A percentile compares a stretch with the other conserved stretches of the same genome.
Conservation (phyloP, 2,329 filamentous ascomycete species). For the Paraconiothyrium sp. region DNA sequence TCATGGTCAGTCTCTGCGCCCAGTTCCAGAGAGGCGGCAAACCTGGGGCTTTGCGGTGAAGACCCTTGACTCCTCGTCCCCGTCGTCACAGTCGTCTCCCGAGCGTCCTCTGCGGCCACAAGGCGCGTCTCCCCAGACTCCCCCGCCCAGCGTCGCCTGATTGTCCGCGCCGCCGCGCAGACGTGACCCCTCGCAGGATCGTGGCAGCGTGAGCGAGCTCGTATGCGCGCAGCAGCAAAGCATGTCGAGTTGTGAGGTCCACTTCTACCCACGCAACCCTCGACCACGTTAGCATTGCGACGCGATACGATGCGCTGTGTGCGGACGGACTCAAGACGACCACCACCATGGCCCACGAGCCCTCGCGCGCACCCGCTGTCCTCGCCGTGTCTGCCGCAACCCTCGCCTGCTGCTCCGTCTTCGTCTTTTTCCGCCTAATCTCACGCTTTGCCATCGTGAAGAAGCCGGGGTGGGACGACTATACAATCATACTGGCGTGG, state of each 20-base stretch:
- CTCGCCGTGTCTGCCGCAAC: slow-evolving; percentile 76
- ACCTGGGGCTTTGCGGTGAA: slow-evolving; percentile 12
- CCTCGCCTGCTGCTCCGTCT: slow-evolving; percentile 74
- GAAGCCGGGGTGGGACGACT: slow-evolving; percentile 79
- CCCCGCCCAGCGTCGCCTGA: not conserved
- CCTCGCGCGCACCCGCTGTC: slow-evolving; percentile 56
- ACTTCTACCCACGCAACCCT: slow-evolving; percentile 3
- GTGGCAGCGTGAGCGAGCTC: not conserved
- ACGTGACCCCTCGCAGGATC: not conserved
- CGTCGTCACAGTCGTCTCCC: not conserved
- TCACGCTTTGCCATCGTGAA: slow-evolving; percentile 78
- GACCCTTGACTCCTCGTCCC: not conserved
- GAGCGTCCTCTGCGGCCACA: not conserved
- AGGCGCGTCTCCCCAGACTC: slow-evolving; percentile 2
- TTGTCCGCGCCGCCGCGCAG: not conserved
- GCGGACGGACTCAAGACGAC: slow-evolving; percentile 21
- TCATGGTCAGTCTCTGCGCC: not conserved
- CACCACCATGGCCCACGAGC: slow-evolving; percentile 41
- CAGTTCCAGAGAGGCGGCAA: not conserved
- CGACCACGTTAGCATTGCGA: slow-evolving; percentile 9
- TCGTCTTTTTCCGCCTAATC: slow-evolving; percentile 77
- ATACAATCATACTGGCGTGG: slow-evolving; percentile 84
- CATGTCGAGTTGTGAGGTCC: not conserved
- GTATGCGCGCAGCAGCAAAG: not conserved
- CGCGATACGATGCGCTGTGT: slow-evolving; percentile 24